Conservation (phyloP, 352 stramenopile species). For the Pythium pyrilobum region DNA sequence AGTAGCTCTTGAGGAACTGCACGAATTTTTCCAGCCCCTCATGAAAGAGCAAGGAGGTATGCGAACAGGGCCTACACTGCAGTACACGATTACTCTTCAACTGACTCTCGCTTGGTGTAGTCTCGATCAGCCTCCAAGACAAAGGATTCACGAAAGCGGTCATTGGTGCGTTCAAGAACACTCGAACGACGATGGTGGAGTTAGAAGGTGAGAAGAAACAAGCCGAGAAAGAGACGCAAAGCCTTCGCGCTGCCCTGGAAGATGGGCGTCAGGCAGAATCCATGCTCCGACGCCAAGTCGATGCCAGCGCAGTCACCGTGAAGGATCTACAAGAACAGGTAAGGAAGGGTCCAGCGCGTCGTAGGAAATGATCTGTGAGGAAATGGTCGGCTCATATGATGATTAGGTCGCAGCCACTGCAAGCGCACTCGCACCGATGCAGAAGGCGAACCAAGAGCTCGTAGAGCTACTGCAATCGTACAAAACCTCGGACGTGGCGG, state of each 20-base stretch:
- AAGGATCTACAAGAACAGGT: neutral
- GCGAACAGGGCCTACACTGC: too few relatives aligned
- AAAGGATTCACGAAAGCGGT: neutral
- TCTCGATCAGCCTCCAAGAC: neutral
- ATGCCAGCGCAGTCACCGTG: neutral
- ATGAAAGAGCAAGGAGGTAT: neutral
- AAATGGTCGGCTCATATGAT: neutral
- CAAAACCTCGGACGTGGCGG: conserved; percentile 33
- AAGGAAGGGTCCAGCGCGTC: too few relatives aligned
- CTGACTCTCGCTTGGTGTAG: neutral
- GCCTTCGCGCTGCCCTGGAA: too few relatives aligned
- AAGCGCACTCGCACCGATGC: conserved; percentile 37
- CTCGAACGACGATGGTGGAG: neutral
- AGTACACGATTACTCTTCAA: too few relatives aligned
- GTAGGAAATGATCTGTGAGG: neutral
- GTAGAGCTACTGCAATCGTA: conserved; percentile 63
- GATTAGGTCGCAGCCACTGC: neutral
- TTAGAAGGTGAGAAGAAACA: neutral
- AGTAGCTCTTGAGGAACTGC: neutral
- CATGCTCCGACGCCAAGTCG: neutral
- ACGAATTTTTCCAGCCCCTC: neutral
- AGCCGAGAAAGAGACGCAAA: neutral
- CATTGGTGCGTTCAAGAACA: neutral
- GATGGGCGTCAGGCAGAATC: neutral
- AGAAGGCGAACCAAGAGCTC: conserved; percentile 51